A percentile compares a stretch with the other conserved stretches of the same genome.
phyloP scores from a whole-genome alignment of 306 rosid species.

The Mimosa bimucronata region DNA sequence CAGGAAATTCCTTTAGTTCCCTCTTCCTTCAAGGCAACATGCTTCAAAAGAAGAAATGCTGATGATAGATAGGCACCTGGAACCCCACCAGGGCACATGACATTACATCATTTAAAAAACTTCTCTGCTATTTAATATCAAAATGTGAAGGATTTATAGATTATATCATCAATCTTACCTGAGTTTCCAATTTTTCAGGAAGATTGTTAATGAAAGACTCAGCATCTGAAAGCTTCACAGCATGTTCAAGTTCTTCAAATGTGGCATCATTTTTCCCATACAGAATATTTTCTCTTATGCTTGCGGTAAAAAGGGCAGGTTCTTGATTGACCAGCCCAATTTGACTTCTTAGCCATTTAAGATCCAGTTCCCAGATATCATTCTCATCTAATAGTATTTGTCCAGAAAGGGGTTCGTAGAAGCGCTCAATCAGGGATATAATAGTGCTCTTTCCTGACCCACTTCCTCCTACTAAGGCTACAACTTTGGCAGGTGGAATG shows the following conservation, averaged over 20 bases:
- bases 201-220: conserved; percentile 82
- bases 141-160: conserved; percentile 6
- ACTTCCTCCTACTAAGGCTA: conserved; percentile 95
- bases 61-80: neutral
- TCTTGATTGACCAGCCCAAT: conserved; percentile 94
- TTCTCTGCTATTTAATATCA: conserved; percentile 3
- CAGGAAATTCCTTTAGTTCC: neutral
- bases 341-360: conserved; percentile 87
- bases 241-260: conserved; percentile 73
- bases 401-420: conserved; percentile 88
- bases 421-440: conserved; percentile 87
- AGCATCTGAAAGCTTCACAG: conserved; percentile 92
- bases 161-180: conserved; percentile 47
- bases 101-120: neutral
- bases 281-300: conserved; percentile 83
- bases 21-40: neutral
- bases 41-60: neutral
- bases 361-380: conserved; percentile 68
- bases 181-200: conserved; percentile 91
- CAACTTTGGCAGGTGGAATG: conserved; percentile 84
- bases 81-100: neutral
- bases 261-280: conserved; percentile 94
- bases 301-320: conserved; percentile 94
- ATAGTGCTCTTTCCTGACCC: conserved; percentile 97
- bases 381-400: conserved; percentile 65